Conservation (phyloP, 768 basidiomycete genomes). For the Termitomyces sp. region DNA sequence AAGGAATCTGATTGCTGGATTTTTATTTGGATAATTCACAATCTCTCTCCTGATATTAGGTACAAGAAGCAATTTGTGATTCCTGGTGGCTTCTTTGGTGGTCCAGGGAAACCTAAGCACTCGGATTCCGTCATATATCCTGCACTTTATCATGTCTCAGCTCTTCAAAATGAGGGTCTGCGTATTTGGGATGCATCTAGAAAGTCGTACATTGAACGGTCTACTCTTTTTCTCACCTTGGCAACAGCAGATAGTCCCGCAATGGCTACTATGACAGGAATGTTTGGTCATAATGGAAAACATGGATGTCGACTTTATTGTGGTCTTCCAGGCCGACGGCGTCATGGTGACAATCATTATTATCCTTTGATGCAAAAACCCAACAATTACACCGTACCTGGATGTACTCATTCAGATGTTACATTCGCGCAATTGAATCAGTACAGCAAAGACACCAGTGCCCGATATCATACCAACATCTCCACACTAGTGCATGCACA, state of each 20-base stretch:
- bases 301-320: slow-evolving; percentile 31
- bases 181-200: slow-evolving; percentile 24
- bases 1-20: too few relatives aligned
- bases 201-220: slow-evolving; percentile 7
- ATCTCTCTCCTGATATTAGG: too few relatives aligned
- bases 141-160: slow-evolving; percentile 21
- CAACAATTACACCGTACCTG: slow-evolving; percentile 16
- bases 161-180: slow-evolving; percentile 7
- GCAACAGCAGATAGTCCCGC: slow-evolving; percentile 28
- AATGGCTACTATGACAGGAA: slow-evolving; percentile 19
- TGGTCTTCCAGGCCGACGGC: slow-evolving; percentile 19
- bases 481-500: slow-evolving; percentile 14
- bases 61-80: too few relatives aligned
- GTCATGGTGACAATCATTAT: slow-evolving; percentile 10
- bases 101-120: not conserved
- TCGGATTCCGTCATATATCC: slow-evolving; percentile 12
- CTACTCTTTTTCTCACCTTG: slow-evolving; percentile 17
- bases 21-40: too few relatives aligned
- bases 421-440: slow-evolving; percentile 5
- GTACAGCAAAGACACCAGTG: not conserved
- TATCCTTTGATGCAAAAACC: slow-evolving; percentile 11
- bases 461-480: slow-evolving; percentile 13
- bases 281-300: slow-evolving; percentile 26
- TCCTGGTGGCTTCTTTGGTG: too few relatives aligned
- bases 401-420: slow-evolving; percentile 22